Evolutionary conservation across 1,284 basidiomycete species (phyloP), one percentile per base, ranked within the genome.

Genomic region (Gymnopus androsaceus): DNA sequence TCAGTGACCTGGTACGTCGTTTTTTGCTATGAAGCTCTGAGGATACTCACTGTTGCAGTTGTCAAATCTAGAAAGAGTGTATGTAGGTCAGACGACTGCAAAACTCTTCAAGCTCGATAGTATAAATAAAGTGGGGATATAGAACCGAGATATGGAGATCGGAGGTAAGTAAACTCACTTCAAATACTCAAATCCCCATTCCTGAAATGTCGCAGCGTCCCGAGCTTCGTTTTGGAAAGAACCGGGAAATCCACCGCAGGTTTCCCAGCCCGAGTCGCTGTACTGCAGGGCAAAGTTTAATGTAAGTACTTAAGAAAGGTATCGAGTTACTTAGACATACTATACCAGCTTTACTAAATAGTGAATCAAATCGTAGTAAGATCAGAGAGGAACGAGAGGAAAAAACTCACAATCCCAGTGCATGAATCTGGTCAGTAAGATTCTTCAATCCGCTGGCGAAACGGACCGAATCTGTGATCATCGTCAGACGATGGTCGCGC

Each of bases 101-200:
- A n/a, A n/a, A n/a, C n/a, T n/a, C n/a, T n/a, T n/a, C n/a, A n/a
- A n/a, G n/a, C n/a, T n/a, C n/a, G n/a, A n/a, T n/a, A n/a, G n/a
- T n/a, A n/a, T n/a, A n/a, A n/a, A n/a, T n/a, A n/a, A n/a, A n/a
- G n/a, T n/a, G n/a, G n/a, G n/a, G n/a, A n/a, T n/a, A n/a, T 6
- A 45, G 9, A 14, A 37, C 9, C 23, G 17, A 25, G 38, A 34
- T 25, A 14, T 8, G 37, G 27, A 49, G 6, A 44, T 17, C 17
- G 25, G 4, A 27, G 46, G 50, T 36, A 14, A 19, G n/a, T 33
- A 44, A 23, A 25, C 30, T 60, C 63, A 80, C 78, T 82, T 82
- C 7, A 82, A 65, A 52, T 77, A 75, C 61, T 82, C 78, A 55
- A 82, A 81, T 1, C 78, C 79, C 80, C 80, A 82, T 36, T 78